Conservation (phyloP, 768 basidiomycete genomes). For the Boletellus ananas region DNA sequence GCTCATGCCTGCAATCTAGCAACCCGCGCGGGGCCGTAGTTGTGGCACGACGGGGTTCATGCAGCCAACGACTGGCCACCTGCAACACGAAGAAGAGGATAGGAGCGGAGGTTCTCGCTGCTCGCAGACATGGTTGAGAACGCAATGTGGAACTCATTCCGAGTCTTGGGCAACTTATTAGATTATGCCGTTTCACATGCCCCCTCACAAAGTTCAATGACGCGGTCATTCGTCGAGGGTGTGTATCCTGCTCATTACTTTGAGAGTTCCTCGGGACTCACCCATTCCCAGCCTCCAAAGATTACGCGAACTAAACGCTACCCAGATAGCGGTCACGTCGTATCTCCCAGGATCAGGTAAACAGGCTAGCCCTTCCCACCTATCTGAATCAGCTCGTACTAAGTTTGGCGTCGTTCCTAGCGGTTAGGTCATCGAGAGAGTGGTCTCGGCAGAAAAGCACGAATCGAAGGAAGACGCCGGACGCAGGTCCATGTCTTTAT, state of each 20-base stretch:
- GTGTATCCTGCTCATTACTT: slow-evolving; percentile 20
- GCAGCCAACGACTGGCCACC: slow-evolving; percentile 66
- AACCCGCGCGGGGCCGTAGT: slow-evolving; percentile 87
- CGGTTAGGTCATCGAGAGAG: slow-evolving; percentile 82
- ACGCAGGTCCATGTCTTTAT: slow-evolving; percentile 87
- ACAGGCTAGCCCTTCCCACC: not conserved
- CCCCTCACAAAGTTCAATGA: slow-evolving; percentile 77
- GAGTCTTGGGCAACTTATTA: slow-evolving; percentile 51
- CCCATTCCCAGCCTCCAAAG: slow-evolving; percentile 35
- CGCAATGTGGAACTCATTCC: slow-evolving; percentile 84
- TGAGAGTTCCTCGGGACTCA: slow-evolving; percentile 14
- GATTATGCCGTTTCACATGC: slow-evolving; percentile 4
- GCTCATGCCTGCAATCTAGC: slow-evolving; percentile 42
- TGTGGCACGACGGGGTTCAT: slow-evolving; percentile 71
- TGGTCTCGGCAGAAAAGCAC: slow-evolving; percentile 81
- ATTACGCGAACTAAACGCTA: slow-evolving; percentile 78
- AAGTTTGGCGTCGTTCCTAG: slow-evolving; percentile 71
- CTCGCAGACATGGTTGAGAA: slow-evolving; percentile 65
- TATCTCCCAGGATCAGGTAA: slow-evolving; percentile 78
- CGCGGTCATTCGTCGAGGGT: slow-evolving; percentile 85
- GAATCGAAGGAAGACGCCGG: slow-evolving; percentile 90
- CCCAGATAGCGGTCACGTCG: slow-evolving; percentile 67
- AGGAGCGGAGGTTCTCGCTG: slow-evolving; percentile 42
- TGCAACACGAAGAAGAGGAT: slow-evolving; percentile 71
- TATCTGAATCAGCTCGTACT: slow-evolving; percentile 18